A percentile compares a stretch with the other conserved stretches of the same genome.
These are phyloP conservation scores for Pistacia integerrima DNA, from an alignment of 345 rosid genomes.

Conservation along the genomic window DNA sequence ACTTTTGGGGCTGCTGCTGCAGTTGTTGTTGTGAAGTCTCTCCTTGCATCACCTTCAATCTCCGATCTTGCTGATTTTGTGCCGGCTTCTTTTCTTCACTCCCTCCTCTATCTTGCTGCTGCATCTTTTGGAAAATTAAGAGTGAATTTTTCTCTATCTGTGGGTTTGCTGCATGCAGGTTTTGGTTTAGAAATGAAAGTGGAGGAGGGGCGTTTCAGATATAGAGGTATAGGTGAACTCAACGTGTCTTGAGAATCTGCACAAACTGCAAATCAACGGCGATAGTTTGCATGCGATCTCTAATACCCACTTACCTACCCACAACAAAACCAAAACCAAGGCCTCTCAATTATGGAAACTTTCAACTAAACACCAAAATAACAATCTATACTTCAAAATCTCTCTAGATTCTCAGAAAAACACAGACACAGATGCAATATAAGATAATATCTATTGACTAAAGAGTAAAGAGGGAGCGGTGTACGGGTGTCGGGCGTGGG, in stretches of 20 bases:
- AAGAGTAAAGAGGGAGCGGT: not conserved
- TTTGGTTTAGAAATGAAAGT: conserved; percentile 7
- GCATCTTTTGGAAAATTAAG: not conserved
- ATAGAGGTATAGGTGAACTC: conserved; percentile 11
- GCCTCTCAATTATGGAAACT: conserved; percentile 9
- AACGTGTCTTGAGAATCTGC: conserved; percentile 28
- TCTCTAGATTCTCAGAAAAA: conserved; percentile 18
- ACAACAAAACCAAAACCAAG: conserved; percentile 19
- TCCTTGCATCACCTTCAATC: conserved; percentile 28
- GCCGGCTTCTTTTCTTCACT: conserved; percentile 26
- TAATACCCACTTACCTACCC: conserved; percentile 1
- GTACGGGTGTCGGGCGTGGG: conserved; percentile 18
- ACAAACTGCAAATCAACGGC: conserved; percentile 25
- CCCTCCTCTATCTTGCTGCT: conserved; percentile 35
- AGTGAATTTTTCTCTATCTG: not conserved
- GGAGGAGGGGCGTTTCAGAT: conserved; percentile 10
- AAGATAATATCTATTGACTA: not conserved
- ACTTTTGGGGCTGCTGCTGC: conserved; percentile 42
- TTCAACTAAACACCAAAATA: conserved; percentile 10
- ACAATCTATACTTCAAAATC: conserved; percentile 24
- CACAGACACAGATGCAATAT: not conserved
- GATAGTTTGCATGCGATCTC: conserved; percentile 13
- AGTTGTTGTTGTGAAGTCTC: conserved; percentile 23
- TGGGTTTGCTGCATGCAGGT: conserved; percentile 28
- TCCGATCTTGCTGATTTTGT: conserved; percentile 34